Evolutionary conservation across 2,329 filamentous ascomycete species (phyloP), one percentile per base, ranked within the genome.

Genomic region (Escovopsis sp.): DNA sequence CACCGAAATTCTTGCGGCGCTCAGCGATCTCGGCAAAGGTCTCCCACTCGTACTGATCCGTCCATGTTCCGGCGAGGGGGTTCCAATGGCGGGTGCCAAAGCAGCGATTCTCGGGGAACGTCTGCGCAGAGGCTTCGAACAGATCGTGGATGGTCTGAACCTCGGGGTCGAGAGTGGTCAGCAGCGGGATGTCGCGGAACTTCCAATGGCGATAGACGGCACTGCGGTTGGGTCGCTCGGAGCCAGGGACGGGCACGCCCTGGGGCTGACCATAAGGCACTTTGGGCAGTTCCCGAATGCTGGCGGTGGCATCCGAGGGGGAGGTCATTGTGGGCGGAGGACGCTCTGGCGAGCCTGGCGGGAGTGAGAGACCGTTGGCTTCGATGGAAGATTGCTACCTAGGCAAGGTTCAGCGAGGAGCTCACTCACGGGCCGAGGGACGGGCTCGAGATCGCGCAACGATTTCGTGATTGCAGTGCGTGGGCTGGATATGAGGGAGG

Each of bases 81-180:
- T 94, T 80, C 73, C 85, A 96, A 4, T 82, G 75, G 49, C 91
- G 78, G 59, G 75, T 75, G 44, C 91, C 91, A 45, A 96, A 68
- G 62, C 84, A 94, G 52, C 70, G 78, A 53, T 73, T 74, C 54
- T 77, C 82, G 38, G 83, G 75, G 43, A 69, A 68, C 54, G 70
- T 72, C 50, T 71, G 73, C 44, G 72, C 77, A 50, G 79, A 66
- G 26, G 69, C 63, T 59, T 94, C 85, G 57, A 94, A 93, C 42
- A 83, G 68, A 48, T 94, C 85, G 66, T 94, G 82, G 26, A 79
- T 71, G 12, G 86, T 93, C 47, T 69, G 71, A 41, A 81, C 64
- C 40, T 75, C 62, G 15, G 86, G 82, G 56, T 91, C 82, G 49
- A 84, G 67, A 6, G 82, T 81, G 54, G 75, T 70, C 36, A 94